Base-by-base conservation (phyloP, 345 rosid species). In the Linum lewisii region DNA sequence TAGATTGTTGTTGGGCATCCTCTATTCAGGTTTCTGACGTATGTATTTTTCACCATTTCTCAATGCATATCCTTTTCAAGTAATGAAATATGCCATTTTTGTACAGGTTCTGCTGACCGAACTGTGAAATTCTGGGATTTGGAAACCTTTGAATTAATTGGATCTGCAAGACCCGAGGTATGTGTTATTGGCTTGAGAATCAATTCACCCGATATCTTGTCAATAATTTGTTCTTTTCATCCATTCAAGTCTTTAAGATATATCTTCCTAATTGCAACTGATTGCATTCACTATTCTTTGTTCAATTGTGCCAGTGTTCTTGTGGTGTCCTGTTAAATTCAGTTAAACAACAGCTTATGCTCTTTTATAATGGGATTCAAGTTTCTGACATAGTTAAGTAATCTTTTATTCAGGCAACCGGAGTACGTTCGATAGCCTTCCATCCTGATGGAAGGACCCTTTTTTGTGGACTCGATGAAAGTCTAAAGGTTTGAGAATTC, bases 101-200 rank as follows among this genome's bases (percentile, higher is more conserved):
- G 23, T 14, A 7, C 95, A 94, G 99, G 99, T 71, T 94, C 99
- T 13, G 92, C 97, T 4, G 99, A 94, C 65, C 75, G 79, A 78
- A 94, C 99, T 0, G 97, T 94, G 58, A 94, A 90, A 75, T 94
- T 82, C 73, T 94, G 99, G 99, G 99, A 94, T 74, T 81, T 90
- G 84, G 97, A 94, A 78, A 94, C 95, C 20, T 94, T 90, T 72
- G 97, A 94, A 68, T 77, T 90, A 75, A 90, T 94, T 67, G 99
- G 97, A 70, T 85, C 97, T 65, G 24, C 92, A 45, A 77, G 88
- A 73, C 90, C 97, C 15, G 96, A 94, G 99, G 99, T 94, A 83
- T 65, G 59, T n/a, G 20, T n/a, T 24, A 10, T 52, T 1, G 56
- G 21, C 50, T 60, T 68, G 63, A 63, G 49, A 42, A 22, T 58